Base-by-base conservation (phyloP, 768 basidiomycete species). In the Suillus subalutaceus region DNA sequence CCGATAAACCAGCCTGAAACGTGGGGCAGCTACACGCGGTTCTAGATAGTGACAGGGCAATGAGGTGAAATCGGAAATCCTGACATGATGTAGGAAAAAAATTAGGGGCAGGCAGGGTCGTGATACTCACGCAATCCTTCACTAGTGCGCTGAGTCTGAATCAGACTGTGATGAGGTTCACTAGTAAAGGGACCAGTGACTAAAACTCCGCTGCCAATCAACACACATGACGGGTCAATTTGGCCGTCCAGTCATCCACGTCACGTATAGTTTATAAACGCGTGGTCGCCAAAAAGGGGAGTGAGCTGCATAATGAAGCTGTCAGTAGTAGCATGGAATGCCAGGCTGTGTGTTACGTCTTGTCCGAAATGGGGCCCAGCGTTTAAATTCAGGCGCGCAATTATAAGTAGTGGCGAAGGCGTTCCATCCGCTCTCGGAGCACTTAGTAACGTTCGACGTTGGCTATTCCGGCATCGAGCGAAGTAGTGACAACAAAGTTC, bases 1-100 rank as follows among this genome's bases (percentile, higher is more conserved):
- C 18, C 30, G 30, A 32, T 4, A 32, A 18, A 32, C 16, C 26
- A 13, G 23, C 23, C 10, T n/a, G 30, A 30, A 53, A 30, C 16
- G 16, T 32, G 16, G n/a, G 4, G 12, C 30, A 30, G 52, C 26
- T 30, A 18, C 52, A 4, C 9, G 26, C 26, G 18, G 30, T 32
- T 32, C 30, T 32, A 32, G 53, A 55, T 55, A 32, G 53, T 55
- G 53, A 55, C 30, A 55, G 30, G 53, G 53, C 53, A 55, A 32
- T 8, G 16, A 59, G 15, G 58, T 41, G 4, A 59, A 41, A 26
- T 4, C 38, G 26, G 4, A 59, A 41, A 26, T 4, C 38, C 4
- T 40, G 23, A 15, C 16, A 53, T 4, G 13, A n/a, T 23, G 37
- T 8, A 38, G 8, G 15, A 10, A 41, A 41, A n/a, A 8, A n/a